A percentile compares a stretch with the other conserved stretches of the same genome.
phyloP scores from a whole-genome alignment of 805 yeast genomes.

The Teunomyces atbi region DNA sequence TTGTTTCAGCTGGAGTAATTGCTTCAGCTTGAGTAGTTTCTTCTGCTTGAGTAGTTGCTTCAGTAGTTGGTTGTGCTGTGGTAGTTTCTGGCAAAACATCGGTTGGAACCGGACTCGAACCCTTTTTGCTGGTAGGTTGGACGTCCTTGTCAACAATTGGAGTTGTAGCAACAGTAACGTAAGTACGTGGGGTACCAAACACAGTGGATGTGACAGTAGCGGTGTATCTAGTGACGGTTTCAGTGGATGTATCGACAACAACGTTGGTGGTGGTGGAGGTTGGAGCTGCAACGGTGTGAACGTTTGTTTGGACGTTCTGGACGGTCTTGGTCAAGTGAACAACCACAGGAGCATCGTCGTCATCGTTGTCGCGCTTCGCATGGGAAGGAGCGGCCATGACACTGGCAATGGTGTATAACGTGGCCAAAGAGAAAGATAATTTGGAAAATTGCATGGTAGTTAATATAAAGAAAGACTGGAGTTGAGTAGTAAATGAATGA shows the following conservation, averaged over 20 bases:
- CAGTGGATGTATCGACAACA: constrained; percentile 29
- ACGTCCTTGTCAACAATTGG: constrained; percentile 22
- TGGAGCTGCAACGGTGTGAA: constrained; percentile 30
- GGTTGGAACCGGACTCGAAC: constrained; percentile 1
- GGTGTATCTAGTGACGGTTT: constrained; percentile 41
- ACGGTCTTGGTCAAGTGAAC: constrained; percentile 36
- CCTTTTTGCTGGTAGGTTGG: constrained; percentile 8
- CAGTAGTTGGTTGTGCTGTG: constrained; percentile 3
- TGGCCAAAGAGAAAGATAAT: constrained; percentile 17
- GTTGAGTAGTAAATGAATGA: constrained; percentile 14
- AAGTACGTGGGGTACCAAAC: constrained; percentile 37
- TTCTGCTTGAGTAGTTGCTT: not conserved
- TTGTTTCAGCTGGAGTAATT: constrained; percentile 6
- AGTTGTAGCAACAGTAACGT: constrained; percentile 33
- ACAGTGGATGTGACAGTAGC: constrained; percentile 44
- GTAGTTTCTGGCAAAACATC: not conserved
- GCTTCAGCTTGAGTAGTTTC: not conserved
- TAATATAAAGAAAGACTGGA: constrained; percentile 6
- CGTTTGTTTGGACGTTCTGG: constrained; percentile 32
- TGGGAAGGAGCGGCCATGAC: constrained; percentile 19
- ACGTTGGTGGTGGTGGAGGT: constrained; percentile 29
- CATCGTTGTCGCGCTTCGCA: constrained; percentile 15
- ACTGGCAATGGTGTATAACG: constrained; percentile 19
- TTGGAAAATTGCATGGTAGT: constrained; percentile 27
- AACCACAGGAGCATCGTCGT: constrained; percentile 27